A percentile compares a stretch with the other conserved stretches of the same genome.
Conservation (phyloP, 257 asterid genomes). For the Fraxinus excelsior region DNA sequence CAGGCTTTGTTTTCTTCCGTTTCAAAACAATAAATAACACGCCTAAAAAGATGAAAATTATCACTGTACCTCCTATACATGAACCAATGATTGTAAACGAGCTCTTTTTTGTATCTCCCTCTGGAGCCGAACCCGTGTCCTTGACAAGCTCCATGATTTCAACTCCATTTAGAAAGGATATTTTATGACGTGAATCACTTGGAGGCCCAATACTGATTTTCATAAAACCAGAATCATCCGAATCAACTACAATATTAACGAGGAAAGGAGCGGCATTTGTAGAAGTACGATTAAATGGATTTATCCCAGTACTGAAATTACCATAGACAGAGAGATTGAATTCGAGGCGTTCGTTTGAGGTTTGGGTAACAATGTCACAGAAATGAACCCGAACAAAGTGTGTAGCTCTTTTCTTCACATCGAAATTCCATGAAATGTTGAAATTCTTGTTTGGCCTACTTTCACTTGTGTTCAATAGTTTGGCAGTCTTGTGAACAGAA, state of each 20-base stretch:
- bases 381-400: constrained; percentile 58
- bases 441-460: not conserved
- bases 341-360: not conserved
- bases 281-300: not conserved
- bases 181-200: not conserved
- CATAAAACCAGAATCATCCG: constrained; percentile 53
- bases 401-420: constrained; percentile 24
- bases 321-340: constrained; percentile 39
- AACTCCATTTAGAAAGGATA: constrained; percentile 55
- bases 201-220: constrained; percentile 40
- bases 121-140: not conserved
- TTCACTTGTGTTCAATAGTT: constrained; percentile 25
- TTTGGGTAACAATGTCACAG: constrained; percentile 42
- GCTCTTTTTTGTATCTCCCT: not conserved
- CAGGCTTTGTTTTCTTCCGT: constrained; percentile 28
- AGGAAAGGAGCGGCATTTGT: constrained; percentile 31
- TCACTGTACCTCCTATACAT: constrained; percentile 36
- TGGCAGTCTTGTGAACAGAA: constrained; percentile 62
- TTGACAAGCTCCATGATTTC: constrained; percentile 61
- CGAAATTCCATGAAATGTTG: constrained; percentile 52
- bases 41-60: constrained; percentile 9
- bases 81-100: constrained; percentile 34
- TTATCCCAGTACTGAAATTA: not conserved
- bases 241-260: constrained; percentile 36
- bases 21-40: constrained; percentile 21